A percentile compares a stretch with the other conserved stretches of the same genome.
phyloP scores from a whole-genome alignment of 495 filamentous ascomycete species.

The Trichoderma virens region DNA sequence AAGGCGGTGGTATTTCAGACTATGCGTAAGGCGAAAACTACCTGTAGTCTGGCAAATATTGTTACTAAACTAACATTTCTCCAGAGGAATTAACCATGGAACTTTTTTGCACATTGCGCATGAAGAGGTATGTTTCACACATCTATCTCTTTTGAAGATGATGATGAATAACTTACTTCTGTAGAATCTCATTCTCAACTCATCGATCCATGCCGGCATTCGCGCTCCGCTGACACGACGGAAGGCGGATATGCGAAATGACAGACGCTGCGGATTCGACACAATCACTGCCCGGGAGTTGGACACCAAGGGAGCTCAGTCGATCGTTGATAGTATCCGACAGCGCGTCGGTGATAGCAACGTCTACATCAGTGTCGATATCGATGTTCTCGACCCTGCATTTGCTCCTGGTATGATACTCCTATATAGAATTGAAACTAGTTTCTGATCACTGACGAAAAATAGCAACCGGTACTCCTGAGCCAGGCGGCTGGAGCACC shows the following conservation, averaged over 20 bases:
- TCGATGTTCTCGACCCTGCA: conserved; percentile 81
- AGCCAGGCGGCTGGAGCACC: conserved; percentile 82
- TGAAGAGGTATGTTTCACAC: conserved; percentile 25
- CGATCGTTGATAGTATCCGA: conserved; percentile 68
- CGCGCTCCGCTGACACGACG: conserved; percentile 66
- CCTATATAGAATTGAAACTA: background rate
- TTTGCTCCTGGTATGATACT: conserved; percentile 28
- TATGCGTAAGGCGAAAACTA: conserved; percentile 28
- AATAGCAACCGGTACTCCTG: conserved; percentile 73
- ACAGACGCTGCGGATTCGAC: conserved; percentile 74
- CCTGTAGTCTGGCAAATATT: background rate
- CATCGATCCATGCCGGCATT: conserved; percentile 80
- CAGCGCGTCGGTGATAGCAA: conserved; percentile 65
- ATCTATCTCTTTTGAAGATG: no score
- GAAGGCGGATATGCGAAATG: conserved; percentile 67
- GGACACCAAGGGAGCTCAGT: conserved; percentile 62
- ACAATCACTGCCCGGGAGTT: conserved; percentile 77
- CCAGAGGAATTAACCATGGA: conserved; percentile 72
- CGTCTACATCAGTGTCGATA: conserved; percentile 82
- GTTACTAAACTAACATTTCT: background rate
- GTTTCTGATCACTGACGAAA: background rate
- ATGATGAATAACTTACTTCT: background rate
- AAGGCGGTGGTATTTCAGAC: conserved; percentile 32
- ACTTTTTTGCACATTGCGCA: conserved; percentile 51
- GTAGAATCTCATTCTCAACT: conserved; percentile 68